phyloP scores from a whole-genome alignment of 2,329 filamentous ascomycete species.

The Pseudopyrenochaeta lycopersici region DNA sequence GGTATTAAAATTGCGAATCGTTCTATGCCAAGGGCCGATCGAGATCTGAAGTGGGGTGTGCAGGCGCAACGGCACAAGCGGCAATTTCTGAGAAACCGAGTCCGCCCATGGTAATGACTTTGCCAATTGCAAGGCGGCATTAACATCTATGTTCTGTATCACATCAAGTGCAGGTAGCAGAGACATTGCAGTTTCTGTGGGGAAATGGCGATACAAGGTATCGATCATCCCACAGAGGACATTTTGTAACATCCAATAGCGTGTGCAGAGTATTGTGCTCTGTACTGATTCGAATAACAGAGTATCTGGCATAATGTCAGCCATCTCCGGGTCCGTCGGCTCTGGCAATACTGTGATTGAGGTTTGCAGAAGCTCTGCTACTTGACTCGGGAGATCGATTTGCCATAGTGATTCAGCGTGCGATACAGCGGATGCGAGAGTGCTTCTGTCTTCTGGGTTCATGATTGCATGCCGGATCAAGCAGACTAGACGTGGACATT shows the following conservation, averaged over 20 bases:
- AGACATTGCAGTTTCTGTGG: slow-evolving; percentile 20
- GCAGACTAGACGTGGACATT: slow-evolving; percentile 35
- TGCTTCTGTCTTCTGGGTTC: slow-evolving; percentile 25
- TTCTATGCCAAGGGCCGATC: slow-evolving; percentile 36
- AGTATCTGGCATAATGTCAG: slow-evolving; percentile 28
- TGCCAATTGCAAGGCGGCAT: slow-evolving; percentile 30
- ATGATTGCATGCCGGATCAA: slow-evolving; percentile 28
- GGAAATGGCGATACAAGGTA: slow-evolving; percentile 34
- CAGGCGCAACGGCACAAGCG: slow-evolving; percentile 38
- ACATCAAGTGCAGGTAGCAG: slow-evolving; percentile 22
- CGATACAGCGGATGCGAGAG: slow-evolving; percentile 31
- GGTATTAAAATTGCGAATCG: slow-evolving; percentile 13
- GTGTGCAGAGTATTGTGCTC: slow-evolving; percentile 30
- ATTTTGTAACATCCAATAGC: slow-evolving; percentile 39
- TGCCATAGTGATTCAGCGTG: slow-evolving; percentile 33
- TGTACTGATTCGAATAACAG: slow-evolving; percentile 33
- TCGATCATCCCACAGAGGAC: slow-evolving; percentile 34
- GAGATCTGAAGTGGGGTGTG: slow-evolving; percentile 38
- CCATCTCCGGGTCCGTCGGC: slow-evolving; percentile 23
- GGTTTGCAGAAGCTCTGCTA: slow-evolving; percentile 24
- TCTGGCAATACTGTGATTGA: slow-evolving; percentile 14
- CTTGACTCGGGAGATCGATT: slow-evolving; percentile 21
- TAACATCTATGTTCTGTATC: slow-evolving; percentile 24
- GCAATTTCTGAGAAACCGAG: slow-evolving; percentile 26
- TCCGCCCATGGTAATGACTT: slow-evolving; percentile 33